phyloP scores from a whole-genome alignment of 441 rosid species.

The Erodium trifolium region DNA sequence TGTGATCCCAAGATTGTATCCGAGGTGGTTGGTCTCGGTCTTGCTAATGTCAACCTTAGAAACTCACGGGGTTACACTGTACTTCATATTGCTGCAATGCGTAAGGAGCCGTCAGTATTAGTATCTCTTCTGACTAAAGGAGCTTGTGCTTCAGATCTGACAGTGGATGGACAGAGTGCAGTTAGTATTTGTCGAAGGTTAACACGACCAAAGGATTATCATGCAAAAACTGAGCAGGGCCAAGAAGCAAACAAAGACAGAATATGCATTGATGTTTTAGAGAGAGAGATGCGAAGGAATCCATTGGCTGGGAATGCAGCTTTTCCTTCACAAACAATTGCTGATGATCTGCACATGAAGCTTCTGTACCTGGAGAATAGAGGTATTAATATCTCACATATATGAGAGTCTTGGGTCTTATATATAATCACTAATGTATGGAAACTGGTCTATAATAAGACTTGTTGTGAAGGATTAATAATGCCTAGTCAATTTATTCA shows the following conservation, averaged over 20 bases:
- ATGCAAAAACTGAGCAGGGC: slow-evolving; percentile 49
- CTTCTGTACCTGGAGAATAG: slow-evolving; percentile 72
- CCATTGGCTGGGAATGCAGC: slow-evolving; percentile 42
- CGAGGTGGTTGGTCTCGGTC: slow-evolving; percentile 54
- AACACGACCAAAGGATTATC: slow-evolving; percentile 80
- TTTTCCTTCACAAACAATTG: slow-evolving; percentile 28
- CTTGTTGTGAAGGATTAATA: too few relatives aligned
- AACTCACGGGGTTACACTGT: slow-evolving; percentile 72
- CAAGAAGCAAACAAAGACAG: slow-evolving; percentile 67
- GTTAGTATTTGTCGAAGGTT: slow-evolving; percentile 66
- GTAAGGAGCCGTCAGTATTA: slow-evolving; percentile 55
- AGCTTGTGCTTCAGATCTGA: slow-evolving; percentile 55
- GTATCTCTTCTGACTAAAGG: slow-evolving; percentile 58
- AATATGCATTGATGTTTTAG: slow-evolving; percentile 72
- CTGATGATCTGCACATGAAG: slow-evolving; percentile 72
- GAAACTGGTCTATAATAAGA: background rate
- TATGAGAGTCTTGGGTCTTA: slow-evolving; percentile 6
- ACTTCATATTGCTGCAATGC: slow-evolving; percentile 85
- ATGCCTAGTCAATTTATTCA: background rate
- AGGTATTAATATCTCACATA: slow-evolving; percentile 38
- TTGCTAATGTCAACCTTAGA: slow-evolving; percentile 63
- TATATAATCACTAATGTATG: background rate
- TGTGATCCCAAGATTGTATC: slow-evolving; percentile 82
- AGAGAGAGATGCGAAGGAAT: slow-evolving; percentile 62
- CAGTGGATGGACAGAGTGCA: slow-evolving; percentile 72